Conservation (phyloP, 768 basidiomycete species). For the Auricularia sp. region DNA sequence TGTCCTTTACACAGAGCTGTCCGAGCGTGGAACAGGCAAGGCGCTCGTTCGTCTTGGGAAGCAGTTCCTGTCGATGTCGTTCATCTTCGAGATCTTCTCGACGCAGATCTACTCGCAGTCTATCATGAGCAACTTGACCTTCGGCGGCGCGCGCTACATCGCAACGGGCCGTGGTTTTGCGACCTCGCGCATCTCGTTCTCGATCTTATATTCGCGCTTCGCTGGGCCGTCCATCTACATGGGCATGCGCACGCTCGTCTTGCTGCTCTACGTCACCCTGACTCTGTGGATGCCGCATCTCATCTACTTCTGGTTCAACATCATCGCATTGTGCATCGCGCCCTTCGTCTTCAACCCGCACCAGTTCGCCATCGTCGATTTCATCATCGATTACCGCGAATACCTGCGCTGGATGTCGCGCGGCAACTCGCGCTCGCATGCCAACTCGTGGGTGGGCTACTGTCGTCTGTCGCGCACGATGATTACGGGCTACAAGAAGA, state of each 20-base stretch:
- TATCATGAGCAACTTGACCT: conserved; percentile 91
- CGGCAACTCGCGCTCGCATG: conserved; percentile 94
- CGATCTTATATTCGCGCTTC: conserved; percentile 93
- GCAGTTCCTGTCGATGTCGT: conserved; percentile 89
- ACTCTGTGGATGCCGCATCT: conserved; percentile 85
- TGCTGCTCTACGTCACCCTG: conserved; percentile 89
- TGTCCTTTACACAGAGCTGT: conserved; percentile 53
- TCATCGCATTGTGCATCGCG: conserved; percentile 81
- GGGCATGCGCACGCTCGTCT: conserved; percentile 84
- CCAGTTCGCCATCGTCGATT: conserved; percentile 95
- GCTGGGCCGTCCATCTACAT: conserved; percentile 98
- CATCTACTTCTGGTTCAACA: conserved; percentile 97
- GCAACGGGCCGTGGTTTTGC: conserved; percentile 99
- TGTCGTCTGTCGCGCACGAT: conserved; percentile 95
- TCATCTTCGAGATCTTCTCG: conserved; percentile 94
- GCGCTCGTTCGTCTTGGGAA: conserved; percentile 86
- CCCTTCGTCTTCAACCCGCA: conserved; percentile 99
- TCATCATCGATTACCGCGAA: conserved; percentile 95
- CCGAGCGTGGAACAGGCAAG: conserved; percentile 88
- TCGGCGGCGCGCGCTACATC: conserved; percentile 97
- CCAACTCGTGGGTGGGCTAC: conserved; percentile 98
- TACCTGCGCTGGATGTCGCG: conserved; percentile 99
- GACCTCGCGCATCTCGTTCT: conserved; percentile 89
- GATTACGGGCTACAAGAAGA: conserved; percentile 99
- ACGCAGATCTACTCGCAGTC: conserved; percentile 98